Percentiles rank a stretch among this genome's conserved stretches.
These are phyloP conservation scores for Cantharellus anzutake DNA, from an alignment of 768 basidiomycete species.

Conservation along the genomic window DNA sequence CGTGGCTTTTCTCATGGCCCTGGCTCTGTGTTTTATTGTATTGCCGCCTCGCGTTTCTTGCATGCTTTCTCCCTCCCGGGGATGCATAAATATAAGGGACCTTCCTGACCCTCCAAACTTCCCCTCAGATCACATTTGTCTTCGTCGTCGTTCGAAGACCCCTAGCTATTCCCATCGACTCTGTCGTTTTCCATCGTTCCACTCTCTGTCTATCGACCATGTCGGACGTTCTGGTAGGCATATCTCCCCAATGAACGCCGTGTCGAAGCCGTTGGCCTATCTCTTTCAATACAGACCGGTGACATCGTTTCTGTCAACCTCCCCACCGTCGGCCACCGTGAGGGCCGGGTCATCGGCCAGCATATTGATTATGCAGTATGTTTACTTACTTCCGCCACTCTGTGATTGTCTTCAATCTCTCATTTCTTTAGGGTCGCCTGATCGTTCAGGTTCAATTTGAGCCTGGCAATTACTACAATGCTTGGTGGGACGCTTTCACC, in stretches of 20 bases:
- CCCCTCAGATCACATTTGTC: not conserved
- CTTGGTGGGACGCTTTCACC: constrained; percentile 27
- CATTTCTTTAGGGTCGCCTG: constrained; percentile 46
- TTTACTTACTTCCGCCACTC: constrained; percentile 7
- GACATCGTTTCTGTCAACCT: constrained; percentile 66
- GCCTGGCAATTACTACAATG: constrained; percentile 42
- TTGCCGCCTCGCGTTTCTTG: not conserved
- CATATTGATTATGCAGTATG: constrained; percentile 51
- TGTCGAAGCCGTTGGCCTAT: not conserved
- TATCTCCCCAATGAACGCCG: not conserved
- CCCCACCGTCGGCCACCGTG: constrained; percentile 39
- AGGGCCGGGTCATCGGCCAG: constrained; percentile 65
- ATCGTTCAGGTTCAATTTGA: constrained; percentile 71
- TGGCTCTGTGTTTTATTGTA: not conserved
- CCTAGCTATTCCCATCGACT: not conserved
- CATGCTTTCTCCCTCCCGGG: constrained; percentile 6
- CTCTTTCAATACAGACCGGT: constrained; percentile 23
- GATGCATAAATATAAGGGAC: constrained; percentile 2
- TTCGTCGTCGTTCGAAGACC: not conserved
- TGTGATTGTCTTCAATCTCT: not conserved
- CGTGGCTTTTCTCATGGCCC: too few species aligned
- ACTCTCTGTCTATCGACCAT: not conserved
- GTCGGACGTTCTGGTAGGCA: not conserved
- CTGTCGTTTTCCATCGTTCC: not conserved
- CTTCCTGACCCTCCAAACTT: not conserved